A percentile compares a stretch with the other conserved stretches of the same genome.
These are phyloP conservation scores for Porpolomopsis calyptriformis DNA, from an alignment of 768 basidiomycete genomes.

Conservation along the genomic window DNA sequence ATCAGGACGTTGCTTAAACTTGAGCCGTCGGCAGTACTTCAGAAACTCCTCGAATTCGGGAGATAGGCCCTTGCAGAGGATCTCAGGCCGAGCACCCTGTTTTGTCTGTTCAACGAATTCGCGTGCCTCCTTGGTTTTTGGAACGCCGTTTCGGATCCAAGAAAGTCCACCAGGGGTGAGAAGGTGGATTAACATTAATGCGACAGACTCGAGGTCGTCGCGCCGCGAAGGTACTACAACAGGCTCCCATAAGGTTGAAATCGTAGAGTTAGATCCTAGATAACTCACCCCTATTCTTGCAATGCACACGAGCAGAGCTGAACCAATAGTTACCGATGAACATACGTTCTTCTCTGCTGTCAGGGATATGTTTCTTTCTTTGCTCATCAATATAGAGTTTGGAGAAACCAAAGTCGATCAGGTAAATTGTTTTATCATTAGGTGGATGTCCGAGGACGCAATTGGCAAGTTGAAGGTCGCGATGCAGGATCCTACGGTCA, in stretches of 20 bases:
- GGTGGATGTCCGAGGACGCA: conserved; percentile 54
- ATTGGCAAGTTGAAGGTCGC: conserved; percentile 75
- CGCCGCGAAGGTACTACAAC: conserved; percentile 61
- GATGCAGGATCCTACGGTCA: conserved; percentile 57
- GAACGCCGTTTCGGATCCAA: conserved; percentile 77
- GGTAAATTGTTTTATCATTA: conserved; percentile 52
- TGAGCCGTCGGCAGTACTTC: conserved; percentile 56
- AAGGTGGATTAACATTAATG: conserved; percentile 72
- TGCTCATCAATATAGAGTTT: conserved; percentile 62
- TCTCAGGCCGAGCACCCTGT: conserved; percentile 46
- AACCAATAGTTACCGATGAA: conserved; percentile 86
- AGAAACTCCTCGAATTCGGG: conserved; percentile 69
- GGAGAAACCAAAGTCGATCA: conserved; percentile 84
- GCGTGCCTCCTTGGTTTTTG: conserved; percentile 57
- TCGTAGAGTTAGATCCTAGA: conserved; percentile 11
- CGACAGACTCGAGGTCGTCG: conserved; percentile 69
- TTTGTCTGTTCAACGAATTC: conserved; percentile 56
- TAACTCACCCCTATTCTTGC: conserved; percentile 55
- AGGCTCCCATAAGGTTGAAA: conserved; percentile 4
- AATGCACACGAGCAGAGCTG: conserved; percentile 66
- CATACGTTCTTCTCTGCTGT: conserved; percentile 55
- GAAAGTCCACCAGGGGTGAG: conserved; percentile 64
- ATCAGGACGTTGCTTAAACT: conserved; percentile 59
- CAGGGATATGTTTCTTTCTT: conserved; percentile 60
- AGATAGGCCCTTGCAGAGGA: conserved; percentile 59